Evolutionary conservation across 805 yeast genomes (phyloP).

Genomic region (Tanozyma kutaoensis): DNA sequence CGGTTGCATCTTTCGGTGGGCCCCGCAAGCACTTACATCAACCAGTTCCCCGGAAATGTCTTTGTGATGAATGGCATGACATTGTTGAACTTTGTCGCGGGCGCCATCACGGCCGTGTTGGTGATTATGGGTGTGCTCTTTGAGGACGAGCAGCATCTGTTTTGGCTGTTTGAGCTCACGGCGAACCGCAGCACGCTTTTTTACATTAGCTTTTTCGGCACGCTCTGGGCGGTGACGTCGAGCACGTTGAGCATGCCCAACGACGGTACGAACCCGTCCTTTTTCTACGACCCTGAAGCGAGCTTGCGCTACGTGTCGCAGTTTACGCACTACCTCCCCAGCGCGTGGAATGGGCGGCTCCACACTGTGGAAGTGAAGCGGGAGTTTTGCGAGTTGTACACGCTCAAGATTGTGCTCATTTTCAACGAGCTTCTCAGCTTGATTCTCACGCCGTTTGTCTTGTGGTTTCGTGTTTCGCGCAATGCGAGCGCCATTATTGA

Average conservation of each 20-base stretch:
- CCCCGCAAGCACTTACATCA: conserved; percentile 71
- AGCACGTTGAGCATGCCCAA: conserved; percentile 8
- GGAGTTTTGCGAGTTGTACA: conserved; percentile 71
- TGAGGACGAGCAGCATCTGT: conserved; percentile 72
- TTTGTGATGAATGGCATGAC: conserved; percentile 22
- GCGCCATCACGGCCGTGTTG: conserved; percentile 81
- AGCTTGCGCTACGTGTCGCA: conserved; percentile 69
- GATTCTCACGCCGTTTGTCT: conserved; percentile 75
- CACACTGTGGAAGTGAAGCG: conserved; percentile 77
- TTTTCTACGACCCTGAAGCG: conserved; percentile 87
- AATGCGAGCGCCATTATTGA: conserved; percentile 70
- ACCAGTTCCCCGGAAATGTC: conserved; percentile 81
- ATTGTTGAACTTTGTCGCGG: conserved; percentile 50
- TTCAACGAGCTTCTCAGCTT: conserved; percentile 72
- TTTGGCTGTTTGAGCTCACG: conserved; percentile 79
- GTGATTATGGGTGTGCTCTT: conserved; percentile 49
- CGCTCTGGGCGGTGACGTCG: conserved; percentile 72
- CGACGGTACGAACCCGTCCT: conserved; percentile 14
- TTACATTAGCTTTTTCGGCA: conserved; percentile 80
- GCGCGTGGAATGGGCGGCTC: conserved; percentile 70
- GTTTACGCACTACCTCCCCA: conserved; percentile 84
- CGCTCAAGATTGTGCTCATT: conserved; percentile 57
- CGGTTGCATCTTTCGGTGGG: conserved; percentile 66
- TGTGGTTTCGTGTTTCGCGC: conserved; percentile 72
- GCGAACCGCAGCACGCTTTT: conserved; percentile 72